Conservation (phyloP, 2,329 filamentous ascomycete genomes). For the Celoporthe dispersa region DNA sequence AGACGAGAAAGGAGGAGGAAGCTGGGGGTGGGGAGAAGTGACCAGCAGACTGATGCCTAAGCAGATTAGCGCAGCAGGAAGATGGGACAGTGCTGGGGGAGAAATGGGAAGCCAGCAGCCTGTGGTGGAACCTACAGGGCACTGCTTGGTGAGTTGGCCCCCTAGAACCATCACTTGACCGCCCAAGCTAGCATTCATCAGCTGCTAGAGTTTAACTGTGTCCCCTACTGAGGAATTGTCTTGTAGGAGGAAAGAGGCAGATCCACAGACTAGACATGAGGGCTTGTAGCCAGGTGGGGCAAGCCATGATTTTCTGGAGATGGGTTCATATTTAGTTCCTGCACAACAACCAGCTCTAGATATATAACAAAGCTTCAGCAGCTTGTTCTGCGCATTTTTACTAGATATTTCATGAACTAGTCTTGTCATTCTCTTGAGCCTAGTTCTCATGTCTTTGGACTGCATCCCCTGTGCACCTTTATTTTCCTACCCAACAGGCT, state of each 20-base stretch:
- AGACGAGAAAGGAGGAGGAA: slow-evolving; percentile 15
- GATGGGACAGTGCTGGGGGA: neutral
- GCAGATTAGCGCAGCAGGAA: neutral
- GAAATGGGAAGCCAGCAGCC: neutral
- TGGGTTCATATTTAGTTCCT: neutral
- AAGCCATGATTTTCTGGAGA: neutral
- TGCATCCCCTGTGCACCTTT: neutral
- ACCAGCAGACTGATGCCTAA: neutral
- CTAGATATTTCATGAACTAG: neutral
- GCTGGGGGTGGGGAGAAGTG: slow-evolving; percentile 32
- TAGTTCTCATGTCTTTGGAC: neutral
- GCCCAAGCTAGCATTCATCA: neutral
- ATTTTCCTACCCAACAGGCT: neutral
- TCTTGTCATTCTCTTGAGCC: neutral
- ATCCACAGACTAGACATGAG: neutral
- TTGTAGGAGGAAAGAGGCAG: neutral
- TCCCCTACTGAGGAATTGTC: neutral
- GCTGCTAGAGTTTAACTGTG: neutral
- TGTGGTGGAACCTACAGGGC: neutral
- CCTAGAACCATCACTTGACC: neutral
- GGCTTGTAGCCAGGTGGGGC: neutral
- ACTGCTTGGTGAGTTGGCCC: neutral
- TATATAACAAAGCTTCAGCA: neutral
- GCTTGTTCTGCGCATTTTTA: neutral
- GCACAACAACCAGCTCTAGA: neutral